These are phyloP conservation scores for Tetradesmus lagerheimii DNA, from an alignment of 139 green algal species.

Conservation along the genomic window DNA sequence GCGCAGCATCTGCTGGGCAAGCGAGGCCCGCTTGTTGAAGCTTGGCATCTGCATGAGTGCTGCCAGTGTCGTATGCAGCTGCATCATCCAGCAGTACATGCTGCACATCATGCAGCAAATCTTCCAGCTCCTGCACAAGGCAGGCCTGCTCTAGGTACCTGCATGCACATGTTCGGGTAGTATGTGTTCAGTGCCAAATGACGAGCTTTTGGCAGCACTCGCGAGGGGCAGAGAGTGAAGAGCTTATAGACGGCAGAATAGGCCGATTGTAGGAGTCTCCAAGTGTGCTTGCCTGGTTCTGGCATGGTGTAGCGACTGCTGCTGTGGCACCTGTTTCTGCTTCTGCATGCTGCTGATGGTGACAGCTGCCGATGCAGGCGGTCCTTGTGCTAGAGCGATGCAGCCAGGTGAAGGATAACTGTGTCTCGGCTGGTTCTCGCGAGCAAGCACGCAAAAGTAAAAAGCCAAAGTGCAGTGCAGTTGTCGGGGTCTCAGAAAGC, in stretches of 20 bases:
- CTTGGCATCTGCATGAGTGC: background rate
- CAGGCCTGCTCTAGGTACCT: slow-evolving; percentile 23
- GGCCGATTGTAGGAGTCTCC: background rate
- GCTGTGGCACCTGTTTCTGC: background rate
- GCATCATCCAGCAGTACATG: background rate
- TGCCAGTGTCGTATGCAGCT: background rate
- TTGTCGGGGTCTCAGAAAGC: background rate
- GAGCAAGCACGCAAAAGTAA: background rate
- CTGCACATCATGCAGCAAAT: background rate
- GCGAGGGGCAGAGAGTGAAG: no score
- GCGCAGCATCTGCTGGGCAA: background rate
- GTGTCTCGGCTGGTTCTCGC: no score
- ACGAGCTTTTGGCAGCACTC: no score
- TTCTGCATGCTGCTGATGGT: background rate
- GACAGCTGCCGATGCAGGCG: no score
- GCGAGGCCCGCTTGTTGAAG: background rate
- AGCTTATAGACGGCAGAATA: no score
- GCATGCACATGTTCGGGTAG: background rate
- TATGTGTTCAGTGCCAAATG: no score
- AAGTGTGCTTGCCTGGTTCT: background rate
- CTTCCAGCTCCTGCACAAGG: slow-evolving; percentile 2
- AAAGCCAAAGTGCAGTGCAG: background rate
- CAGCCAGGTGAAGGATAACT: no score
- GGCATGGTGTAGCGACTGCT: background rate
- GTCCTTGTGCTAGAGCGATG: no score